These are phyloP conservation scores for Gastroboletus turbinatus DNA, from an alignment of 1,284 basidiomycete species.

Conservation along the genomic window DNA sequence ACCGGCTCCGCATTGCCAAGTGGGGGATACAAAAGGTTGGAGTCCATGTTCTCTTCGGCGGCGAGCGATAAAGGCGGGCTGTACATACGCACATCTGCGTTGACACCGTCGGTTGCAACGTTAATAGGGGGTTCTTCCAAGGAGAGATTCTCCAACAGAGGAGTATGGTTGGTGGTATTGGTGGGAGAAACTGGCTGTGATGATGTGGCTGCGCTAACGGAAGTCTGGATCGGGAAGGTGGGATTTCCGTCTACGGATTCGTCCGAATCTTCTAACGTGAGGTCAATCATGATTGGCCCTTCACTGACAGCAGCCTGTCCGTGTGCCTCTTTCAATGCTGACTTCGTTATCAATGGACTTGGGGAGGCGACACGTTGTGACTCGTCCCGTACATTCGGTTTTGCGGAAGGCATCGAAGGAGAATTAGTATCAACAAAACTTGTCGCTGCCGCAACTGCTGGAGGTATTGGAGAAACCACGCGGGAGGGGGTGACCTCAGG, in stretches of 20 bases:
- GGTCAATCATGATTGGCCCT: slow-evolving; percentile 30
- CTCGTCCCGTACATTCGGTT: background rate
- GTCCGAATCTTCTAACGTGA: slow-evolving; percentile 29
- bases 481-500: background rate
- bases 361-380: background rate
- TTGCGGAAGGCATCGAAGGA: background rate
- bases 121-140: slow-evolving; percentile 20
- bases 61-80: slow-evolving; percentile 12
- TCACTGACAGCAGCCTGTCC: slow-evolving; percentile 2
- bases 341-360: background rate
- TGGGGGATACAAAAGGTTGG: slow-evolving; percentile 6
- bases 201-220: slow-evolving; percentile 1
- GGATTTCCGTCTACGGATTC: slow-evolving; percentile 17
- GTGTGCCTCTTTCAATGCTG: background rate
- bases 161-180: slow-evolving; percentile 18
- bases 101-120: background rate
- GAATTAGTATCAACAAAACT: background rate
- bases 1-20: slow-evolving; percentile 3
- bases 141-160: slow-evolving; percentile 22
- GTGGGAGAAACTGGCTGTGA: slow-evolving; percentile 8
- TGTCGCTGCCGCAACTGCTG: background rate
- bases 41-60: slow-evolving; percentile 11
- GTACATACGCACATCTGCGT: slow-evolving; percentile 25
- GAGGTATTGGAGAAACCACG: background rate
- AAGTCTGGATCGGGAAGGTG: slow-evolving; percentile 9